Evolutionary conservation across 179 eudicot species (phyloP), one percentile per base, ranked within the genome.

Genomic region (Vitellaria paradoxa): DNA sequence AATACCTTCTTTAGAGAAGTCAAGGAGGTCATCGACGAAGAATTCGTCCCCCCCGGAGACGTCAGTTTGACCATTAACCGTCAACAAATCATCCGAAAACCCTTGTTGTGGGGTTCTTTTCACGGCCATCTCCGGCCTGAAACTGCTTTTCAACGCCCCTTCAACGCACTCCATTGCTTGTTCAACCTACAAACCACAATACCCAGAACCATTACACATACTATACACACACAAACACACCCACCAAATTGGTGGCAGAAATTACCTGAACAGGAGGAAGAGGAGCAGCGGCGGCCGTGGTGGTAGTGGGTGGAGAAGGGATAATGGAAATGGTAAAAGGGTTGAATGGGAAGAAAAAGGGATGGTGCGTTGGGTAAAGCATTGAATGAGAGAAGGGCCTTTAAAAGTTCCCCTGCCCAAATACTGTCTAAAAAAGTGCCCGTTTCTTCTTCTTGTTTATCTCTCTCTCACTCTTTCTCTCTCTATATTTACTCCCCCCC

Each of bases 11-110:
- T 83, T 62, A 7, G 89, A 84, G 40, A 90, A 81, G 67, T 90
- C 93, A 5, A 92, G 86, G 1, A 92, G 86, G 77, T 91, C 87
- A 81, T 92, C 97, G 0, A 92, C 97, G 12, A 85, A 87, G n/a
- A 81, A 88, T 45, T 92, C 94, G 6, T 92, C 92, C 9, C 79
- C 92, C 9, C 79, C 82, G 20, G 84, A 15, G 60, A 77, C 79
- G 14, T 53, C 76, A 46, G 5, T 73, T 60, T 71, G 76, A 24
- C 75, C 82, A 67, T 61, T 78, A 15, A 50, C 77, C 15, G 79
- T 9, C 70, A 21, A 26, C n/a, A 75, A 65, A 40, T 83, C 90
- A 10, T 86, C 91, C 62, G 45, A 7, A 55, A 82, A 64, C 55
- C 65, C 69, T 8, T 62, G 76, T 37, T 66, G 77, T n/a, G 61